Evolutionary conservation across 345 rosid genomes (phyloP).

Genomic region (Rhodamnia rubescens): DNA sequence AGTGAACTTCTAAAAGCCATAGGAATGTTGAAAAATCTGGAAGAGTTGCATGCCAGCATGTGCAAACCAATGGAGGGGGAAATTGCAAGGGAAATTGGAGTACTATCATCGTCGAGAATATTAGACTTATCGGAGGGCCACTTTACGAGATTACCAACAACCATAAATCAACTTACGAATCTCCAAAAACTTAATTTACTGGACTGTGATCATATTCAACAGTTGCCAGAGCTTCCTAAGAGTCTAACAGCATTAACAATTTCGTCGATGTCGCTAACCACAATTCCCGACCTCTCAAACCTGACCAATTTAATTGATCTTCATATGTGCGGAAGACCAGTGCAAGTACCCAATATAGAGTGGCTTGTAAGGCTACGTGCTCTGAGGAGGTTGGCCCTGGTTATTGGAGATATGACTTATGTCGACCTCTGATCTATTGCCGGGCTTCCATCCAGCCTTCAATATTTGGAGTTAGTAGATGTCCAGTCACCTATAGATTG

Average conservation of each 20-base stretch:
- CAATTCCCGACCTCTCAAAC: neutral
- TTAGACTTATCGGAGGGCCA: fast-evolving
- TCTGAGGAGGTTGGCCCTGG: fast-evolving
- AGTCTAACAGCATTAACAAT: neutral
- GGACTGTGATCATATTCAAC: fast-evolving
- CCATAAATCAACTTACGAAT: neutral
- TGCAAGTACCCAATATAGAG: neutral
- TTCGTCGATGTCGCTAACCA: neutral
- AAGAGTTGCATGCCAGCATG: fast-evolving
- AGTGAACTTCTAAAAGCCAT: neutral
- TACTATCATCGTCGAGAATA: neutral
- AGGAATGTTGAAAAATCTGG: neutral
- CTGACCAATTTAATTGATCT: neutral
- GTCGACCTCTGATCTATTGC: too few species aligned
- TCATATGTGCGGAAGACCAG: fast-evolving
- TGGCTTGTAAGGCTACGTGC: neutral
- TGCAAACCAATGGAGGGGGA: too few species aligned
- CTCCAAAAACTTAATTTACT: neutral
- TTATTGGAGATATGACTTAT: too few species aligned
- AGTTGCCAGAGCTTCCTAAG: too few species aligned
- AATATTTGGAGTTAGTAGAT: fast-evolving
- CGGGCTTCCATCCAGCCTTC: too few species aligned
- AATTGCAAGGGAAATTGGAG: neutral
- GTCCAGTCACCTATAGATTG: too few species aligned
- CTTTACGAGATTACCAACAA: neutral